Evolutionary conservation across 75 land plant genomes (phyloP).

Genomic region (Gnetum montanum): DNA sequence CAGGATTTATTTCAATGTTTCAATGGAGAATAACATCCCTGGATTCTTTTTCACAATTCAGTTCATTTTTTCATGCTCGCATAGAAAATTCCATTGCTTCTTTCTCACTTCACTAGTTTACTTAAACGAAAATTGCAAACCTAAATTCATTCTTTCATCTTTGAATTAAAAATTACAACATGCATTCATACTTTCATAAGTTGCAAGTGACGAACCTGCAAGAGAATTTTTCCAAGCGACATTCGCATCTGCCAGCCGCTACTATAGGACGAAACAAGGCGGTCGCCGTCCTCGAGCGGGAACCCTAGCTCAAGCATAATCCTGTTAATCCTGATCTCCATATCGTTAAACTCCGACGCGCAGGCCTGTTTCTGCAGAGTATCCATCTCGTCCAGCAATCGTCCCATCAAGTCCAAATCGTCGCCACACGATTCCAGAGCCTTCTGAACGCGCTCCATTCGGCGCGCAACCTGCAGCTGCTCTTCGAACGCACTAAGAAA

Average conservation of each 20-base stretch:
- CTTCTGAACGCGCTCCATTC: slow-evolving; percentile 85
- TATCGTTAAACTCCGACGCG: slow-evolving; percentile 47
- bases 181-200: too few relatives aligned
- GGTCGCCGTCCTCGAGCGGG: slow-evolving; percentile 57
- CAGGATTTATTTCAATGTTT: neutral
- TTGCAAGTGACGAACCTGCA: too few relatives aligned
- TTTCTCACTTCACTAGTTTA: too few relatives aligned
- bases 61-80: too few relatives aligned
- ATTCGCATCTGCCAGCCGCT: slow-evolving; percentile 99
- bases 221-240: slow-evolving; percentile 91
- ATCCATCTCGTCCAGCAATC: slow-evolving; percentile 83
- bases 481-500: slow-evolving; percentile 76
- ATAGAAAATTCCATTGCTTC: too few relatives aligned
- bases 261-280: slow-evolving; percentile 81
- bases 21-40: too few relatives aligned
- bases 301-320: slow-evolving; percentile 93
- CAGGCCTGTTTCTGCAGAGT: slow-evolving; percentile 69
- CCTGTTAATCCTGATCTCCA: slow-evolving; percentile 77
- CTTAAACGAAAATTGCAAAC: too few relatives aligned
- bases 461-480: slow-evolving; percentile 54
- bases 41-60: too few relatives aligned
- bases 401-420: slow-evolving; percentile 82
- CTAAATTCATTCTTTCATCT: too few relatives aligned
- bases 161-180: too few relatives aligned
- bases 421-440: slow-evolving; percentile 67